These are phyloP conservation scores for Venturiaceae sp. DNA, from an alignment of 2,329 filamentous ascomycete species.

Conservation along the genomic window DNA sequence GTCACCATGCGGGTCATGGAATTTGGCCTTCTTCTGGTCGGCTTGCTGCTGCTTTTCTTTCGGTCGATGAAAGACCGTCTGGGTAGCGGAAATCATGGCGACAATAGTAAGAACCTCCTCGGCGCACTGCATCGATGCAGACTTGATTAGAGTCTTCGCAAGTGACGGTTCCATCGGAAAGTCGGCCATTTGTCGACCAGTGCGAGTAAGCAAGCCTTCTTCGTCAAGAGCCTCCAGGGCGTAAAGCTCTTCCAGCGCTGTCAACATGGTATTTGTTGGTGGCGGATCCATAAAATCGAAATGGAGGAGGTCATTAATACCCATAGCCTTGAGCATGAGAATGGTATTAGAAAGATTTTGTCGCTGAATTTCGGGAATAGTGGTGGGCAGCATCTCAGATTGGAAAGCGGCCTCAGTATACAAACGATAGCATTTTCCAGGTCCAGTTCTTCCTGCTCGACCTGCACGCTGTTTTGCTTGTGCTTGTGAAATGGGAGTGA, in stretches of 20 bases:
- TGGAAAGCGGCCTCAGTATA: slow-evolving; percentile 96
- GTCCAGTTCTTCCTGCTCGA: slow-evolving; percentile 85
- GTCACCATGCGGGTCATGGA: slow-evolving; percentile 90
- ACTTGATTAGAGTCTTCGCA: slow-evolving; percentile 81
- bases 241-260: slow-evolving; percentile 90
- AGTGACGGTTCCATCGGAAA: slow-evolving; percentile 95
- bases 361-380: slow-evolving; percentile 91
- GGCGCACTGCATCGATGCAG: slow-evolving; percentile 78
- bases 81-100: slow-evolving; percentile 75
- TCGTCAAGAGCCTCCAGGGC: slow-evolving; percentile 86
- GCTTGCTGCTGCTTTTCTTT: slow-evolving; percentile 96
- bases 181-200: slow-evolving; percentile 95
- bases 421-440: slow-evolving; percentile 89
- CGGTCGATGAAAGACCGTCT: slow-evolving; percentile 80
- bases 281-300: slow-evolving; percentile 99
- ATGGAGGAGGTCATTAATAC: slow-evolving; percentile 92
- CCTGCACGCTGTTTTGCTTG: slow-evolving; percentile 93
- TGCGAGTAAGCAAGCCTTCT: slow-evolving; percentile 82
- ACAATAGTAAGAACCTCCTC: slow-evolving; percentile 94
- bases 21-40: slow-evolving; percentile 95
- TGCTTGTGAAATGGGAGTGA: slow-evolving; percentile 93
- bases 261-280: slow-evolving; percentile 95
- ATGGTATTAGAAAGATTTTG: slow-evolving; percentile 91
- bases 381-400: slow-evolving; percentile 92
- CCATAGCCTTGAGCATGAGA: slow-evolving; percentile 97